A percentile compares a stretch with the other conserved stretches of the same genome.
These are phyloP conservation scores for Xylaria cubensis DNA, from an alignment of 495 filamentous ascomycete species.

Conservation along the genomic window DNA sequence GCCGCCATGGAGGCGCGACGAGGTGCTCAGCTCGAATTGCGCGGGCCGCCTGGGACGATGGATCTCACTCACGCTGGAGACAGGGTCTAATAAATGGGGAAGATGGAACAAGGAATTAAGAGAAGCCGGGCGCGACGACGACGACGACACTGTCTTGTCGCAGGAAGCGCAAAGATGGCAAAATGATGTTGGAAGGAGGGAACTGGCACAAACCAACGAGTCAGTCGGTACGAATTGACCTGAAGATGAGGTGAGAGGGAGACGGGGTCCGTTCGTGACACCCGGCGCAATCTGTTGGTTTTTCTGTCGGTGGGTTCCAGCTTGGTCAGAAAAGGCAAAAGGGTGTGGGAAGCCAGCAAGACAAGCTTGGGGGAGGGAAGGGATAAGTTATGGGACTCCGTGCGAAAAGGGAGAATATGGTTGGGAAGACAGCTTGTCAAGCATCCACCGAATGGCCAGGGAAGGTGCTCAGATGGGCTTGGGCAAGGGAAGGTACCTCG, in stretches of 20 bases:
- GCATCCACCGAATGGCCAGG: not conserved
- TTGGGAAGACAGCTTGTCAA: constrained; percentile 13
- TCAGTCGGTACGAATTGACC: constrained; percentile 6
- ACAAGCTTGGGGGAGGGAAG: constrained; percentile 9
- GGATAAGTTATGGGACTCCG: not conserved
- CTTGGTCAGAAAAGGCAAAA: constrained; percentile 23
- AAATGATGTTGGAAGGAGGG: not conserved
- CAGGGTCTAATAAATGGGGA: constrained; percentile 25
- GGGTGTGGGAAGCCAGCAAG: constrained; percentile 15
- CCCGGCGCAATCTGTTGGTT: constrained; percentile 38
- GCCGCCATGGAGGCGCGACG: constrained; percentile 30
- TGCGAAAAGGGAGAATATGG: not conserved
- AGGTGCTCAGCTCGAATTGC: constrained; percentile 29
- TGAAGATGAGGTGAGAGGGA: constrained; percentile 20
- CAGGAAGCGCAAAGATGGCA: constrained; percentile 20
- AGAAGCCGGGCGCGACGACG: constrained; percentile 15
- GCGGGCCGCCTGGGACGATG: constrained; percentile 37
- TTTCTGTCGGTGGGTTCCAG: constrained; percentile 19
- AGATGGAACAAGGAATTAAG: constrained; percentile 22
- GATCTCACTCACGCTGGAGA: constrained; percentile 44
- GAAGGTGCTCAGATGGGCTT: constrained; percentile 11
- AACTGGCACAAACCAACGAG: constrained; percentile 27
- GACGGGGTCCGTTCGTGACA: constrained; percentile 29
- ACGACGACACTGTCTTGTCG: constrained; percentile 14
- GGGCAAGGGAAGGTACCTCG: constrained; percentile 6